phyloP scores from a whole-genome alignment of 1,284 basidiomycete species.

The Ustilago vetiveriae region DNA sequence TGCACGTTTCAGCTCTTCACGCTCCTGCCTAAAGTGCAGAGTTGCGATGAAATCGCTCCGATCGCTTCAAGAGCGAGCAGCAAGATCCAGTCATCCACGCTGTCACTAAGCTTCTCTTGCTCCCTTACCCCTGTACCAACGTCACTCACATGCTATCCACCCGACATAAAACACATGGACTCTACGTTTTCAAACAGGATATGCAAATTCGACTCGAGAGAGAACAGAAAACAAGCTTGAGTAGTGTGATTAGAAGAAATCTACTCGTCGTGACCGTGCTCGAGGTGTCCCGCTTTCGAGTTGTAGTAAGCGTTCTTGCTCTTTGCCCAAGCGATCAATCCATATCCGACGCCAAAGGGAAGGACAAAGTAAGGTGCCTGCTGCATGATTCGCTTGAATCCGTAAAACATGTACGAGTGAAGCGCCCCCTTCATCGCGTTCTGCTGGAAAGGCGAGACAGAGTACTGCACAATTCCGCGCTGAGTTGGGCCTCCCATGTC shows the following conservation, averaged over 20 bases:
- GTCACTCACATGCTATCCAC: too few species aligned
- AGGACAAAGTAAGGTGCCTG: constrained; percentile 65
- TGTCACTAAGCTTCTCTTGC: too few species aligned
- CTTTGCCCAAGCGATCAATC: constrained; percentile 64
- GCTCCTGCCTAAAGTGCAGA: too few species aligned
- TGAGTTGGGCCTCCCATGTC: constrained; percentile 64
- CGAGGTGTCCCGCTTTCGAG: constrained; percentile 65
- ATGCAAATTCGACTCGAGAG: too few species aligned
- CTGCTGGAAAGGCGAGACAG: constrained; percentile 65
- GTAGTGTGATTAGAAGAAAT: constrained; percentile 1
- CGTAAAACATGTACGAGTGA: constrained; percentile 63
- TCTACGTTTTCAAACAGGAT: too few species aligned
- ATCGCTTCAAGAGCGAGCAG: too few species aligned
- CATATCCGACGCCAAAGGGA: constrained; percentile 62
- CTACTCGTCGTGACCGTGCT: constrained; percentile 55
- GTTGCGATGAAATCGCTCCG: too few species aligned
- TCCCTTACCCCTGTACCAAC: too few species aligned
- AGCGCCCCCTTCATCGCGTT: constrained; percentile 63
- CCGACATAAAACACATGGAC: too few species aligned
- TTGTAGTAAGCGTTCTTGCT: constrained; percentile 63
- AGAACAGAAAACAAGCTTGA: too few species aligned
- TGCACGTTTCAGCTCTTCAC: too few species aligned
- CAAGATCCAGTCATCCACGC: too few species aligned
- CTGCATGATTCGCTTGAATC: constrained; percentile 63
- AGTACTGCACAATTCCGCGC: constrained; percentile 61